These are phyloP conservation scores for Aspergillus sp. DNA, from an alignment of 2,329 filamentous ascomycete species.

Conservation along the genomic window DNA sequence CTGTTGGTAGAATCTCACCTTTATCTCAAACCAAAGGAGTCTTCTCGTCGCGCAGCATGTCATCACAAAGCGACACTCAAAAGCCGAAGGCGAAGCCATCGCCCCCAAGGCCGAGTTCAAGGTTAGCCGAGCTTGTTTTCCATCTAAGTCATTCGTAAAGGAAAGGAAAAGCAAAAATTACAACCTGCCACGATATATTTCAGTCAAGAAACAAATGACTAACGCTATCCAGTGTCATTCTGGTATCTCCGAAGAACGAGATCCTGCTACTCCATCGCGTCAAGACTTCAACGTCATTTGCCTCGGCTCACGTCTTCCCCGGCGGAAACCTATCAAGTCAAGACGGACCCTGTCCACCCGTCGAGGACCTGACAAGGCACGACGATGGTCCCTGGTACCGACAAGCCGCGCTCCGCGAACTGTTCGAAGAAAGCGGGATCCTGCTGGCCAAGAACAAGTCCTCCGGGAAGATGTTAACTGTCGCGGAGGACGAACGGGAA, in stretches of 20 bases:
- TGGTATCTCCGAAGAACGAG: conserved; percentile 83
- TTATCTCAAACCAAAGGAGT: not conserved
- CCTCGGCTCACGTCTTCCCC: conserved; percentile 92
- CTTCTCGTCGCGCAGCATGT: not conserved
- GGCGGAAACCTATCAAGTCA: conserved; percentile 78
- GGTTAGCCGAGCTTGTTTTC: conserved; percentile 39
- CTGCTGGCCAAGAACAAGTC: conserved; percentile 60
- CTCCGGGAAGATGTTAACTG: conserved; percentile 56
- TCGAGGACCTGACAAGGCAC: conserved; percentile 59
- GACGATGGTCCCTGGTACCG: conserved; percentile 71
- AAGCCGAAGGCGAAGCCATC: conserved; percentile 39
- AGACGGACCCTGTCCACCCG: conserved; percentile 62
- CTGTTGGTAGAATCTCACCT: not conserved
- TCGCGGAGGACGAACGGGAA: conserved; percentile 62
- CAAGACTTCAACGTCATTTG: conserved; percentile 76
- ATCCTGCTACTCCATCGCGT: conserved; percentile 86
- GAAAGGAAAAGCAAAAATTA: not conserved
- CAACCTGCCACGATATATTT: not conserved
- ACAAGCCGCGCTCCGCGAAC: conserved; percentile 82
- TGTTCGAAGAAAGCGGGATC: conserved; percentile 93
- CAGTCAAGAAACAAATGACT: conserved; percentile 7
- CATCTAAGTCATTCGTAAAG: not conserved
- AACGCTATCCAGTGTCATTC: conserved; percentile 62
- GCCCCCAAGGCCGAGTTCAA: conserved; percentile 64
- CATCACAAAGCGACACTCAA: not conserved